These are phyloP conservation scores for Centella asiatica DNA, from an alignment of 129 eudicot species.

Conservation along the genomic window DNA sequence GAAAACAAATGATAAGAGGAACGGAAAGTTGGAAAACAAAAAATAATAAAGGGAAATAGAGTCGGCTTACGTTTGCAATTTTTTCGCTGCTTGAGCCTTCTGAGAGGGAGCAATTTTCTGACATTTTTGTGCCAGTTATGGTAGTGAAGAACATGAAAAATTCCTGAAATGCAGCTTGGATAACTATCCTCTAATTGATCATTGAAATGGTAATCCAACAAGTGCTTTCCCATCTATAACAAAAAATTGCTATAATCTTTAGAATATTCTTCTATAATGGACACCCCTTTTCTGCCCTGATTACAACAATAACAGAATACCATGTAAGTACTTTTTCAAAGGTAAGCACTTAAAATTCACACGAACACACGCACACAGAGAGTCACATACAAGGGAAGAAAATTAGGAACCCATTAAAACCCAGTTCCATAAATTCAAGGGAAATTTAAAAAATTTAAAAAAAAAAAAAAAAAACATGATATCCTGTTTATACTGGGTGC, in stretches of 20 bases:
- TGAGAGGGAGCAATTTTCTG: constrained; percentile 46
- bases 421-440: no score
- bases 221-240: constrained; percentile 39
- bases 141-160: constrained; percentile 53
- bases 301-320: constrained; percentile 13
- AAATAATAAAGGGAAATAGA: not conserved
- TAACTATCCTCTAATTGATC: constrained; percentile 26
- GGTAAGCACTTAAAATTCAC: not conserved
- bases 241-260: not conserved
- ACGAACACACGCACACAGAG: not conserved
- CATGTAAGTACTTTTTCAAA: not conserved
- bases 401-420: no score
- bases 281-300: constrained; percentile 12
- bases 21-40: no score
- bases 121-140: constrained; percentile 54
- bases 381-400: no score
- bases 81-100: constrained; percentile 20
- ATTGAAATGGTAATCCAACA: constrained; percentile 24
- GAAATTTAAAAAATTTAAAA: no score
- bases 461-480: no score
- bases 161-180: constrained; percentile 56
- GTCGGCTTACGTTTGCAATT: constrained; percentile 27
- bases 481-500: not conserved
- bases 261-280: not conserved
- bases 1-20: not conserved